Conservation (phyloP, 768 basidiomycete genomes). For the Lactarius trivialis region DNA sequence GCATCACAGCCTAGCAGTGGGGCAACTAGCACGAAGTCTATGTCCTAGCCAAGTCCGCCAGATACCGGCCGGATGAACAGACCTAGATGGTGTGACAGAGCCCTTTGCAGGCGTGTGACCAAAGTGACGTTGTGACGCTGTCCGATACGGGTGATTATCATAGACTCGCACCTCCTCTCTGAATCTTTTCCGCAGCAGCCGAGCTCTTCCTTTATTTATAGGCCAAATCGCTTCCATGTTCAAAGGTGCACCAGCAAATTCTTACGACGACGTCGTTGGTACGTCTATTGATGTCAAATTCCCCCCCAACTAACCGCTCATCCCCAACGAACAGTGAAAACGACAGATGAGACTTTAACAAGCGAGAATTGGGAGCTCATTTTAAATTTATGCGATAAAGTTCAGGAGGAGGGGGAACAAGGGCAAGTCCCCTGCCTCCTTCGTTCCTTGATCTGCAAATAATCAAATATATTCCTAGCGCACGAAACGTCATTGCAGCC, state of each 20-base stretch:
- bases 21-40: too few species aligned
- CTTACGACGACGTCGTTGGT: constrained; percentile 90
- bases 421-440: constrained; percentile 50
- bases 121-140: neutral
- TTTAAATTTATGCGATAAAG: constrained; percentile 93
- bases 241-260: constrained; percentile 51
- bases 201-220: neutral
- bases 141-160: neutral
- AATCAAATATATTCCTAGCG: constrained; percentile 44
- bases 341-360: constrained; percentile 96
- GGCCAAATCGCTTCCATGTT: constrained; percentile 47
- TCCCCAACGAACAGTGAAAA: constrained; percentile 56
- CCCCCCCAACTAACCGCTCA: constrained; percentile 2
- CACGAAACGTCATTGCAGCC: constrained; percentile 77
- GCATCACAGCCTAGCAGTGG: too few species aligned
- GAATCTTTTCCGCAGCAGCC: constrained; percentile 7
- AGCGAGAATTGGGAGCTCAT: constrained; percentile 95
- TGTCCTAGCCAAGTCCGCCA: too few species aligned
- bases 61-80: too few species aligned
- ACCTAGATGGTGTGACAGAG: too few species aligned
- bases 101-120: too few species aligned
- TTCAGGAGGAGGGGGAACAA: constrained; percentile 76
- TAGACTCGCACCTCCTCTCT: neutral
- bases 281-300: constrained; percentile 26
- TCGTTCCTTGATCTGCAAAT: constrained; percentile 6